phyloP scores from a whole-genome alignment of 345 rosid genomes.

The Eucalyptus cloeziana region DNA sequence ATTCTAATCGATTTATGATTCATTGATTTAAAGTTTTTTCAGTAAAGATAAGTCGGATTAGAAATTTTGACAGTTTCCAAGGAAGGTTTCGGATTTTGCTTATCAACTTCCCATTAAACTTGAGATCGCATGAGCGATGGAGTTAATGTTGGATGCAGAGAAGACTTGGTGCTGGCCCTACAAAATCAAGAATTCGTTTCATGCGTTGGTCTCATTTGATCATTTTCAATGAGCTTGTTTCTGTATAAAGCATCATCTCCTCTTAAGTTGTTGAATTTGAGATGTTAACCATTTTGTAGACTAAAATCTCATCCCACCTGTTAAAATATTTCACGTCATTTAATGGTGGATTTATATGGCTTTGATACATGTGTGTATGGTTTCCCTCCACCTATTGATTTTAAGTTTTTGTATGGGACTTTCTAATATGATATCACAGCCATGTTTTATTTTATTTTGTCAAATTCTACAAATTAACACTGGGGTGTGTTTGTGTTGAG shows the following conservation, averaged over 20 bases:
- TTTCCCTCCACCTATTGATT: not conserved
- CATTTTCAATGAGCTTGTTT: not conserved
- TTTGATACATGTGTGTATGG: not conserved
- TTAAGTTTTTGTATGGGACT: not conserved
- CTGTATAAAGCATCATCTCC: not conserved
- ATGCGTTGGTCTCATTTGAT: not conserved
- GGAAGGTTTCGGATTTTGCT: not conserved
- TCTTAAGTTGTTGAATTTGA: not conserved
- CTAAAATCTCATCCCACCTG: not conserved
- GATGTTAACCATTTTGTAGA: not conserved
- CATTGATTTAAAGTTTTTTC: not conserved
- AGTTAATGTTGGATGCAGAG: not conserved
- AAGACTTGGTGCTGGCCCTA: not conserved
- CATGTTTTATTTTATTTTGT: not conserved
- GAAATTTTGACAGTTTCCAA: not conserved
- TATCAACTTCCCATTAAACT: not conserved
- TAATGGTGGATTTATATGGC: no score
- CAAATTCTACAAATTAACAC: not conserved
- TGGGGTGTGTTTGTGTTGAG: not conserved
- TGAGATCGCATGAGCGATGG: not conserved
- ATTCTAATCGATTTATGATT: not conserved
- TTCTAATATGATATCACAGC: not conserved
- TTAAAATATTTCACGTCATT: not conserved
- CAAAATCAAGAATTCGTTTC: not conserved
- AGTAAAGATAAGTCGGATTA: not conserved